Base-by-base conservation (phyloP, 23 red algal species). In the Gracilaria gracilis region DNA sequence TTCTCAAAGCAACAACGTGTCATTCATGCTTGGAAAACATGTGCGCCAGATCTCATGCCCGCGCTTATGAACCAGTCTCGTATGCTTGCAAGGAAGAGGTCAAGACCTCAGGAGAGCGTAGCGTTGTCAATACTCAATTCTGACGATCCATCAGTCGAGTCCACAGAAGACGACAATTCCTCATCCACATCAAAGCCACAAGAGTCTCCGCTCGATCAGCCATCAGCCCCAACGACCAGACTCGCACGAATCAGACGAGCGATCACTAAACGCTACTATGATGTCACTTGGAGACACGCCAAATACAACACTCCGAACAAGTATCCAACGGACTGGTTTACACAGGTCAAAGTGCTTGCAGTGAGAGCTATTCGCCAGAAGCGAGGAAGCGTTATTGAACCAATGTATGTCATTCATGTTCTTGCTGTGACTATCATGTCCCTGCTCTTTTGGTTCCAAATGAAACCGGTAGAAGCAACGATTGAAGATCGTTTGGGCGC, bases 401-500 rank as follows among this genome's bases (percentile, higher is more conserved):
- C 50, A 33, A 62, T 93, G 21, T 84, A 85, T 32, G 53, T 98
- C 44, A 62, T 81, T 16, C 97, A 98, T 75, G 66, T 89, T n/a
- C 29, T 82, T 40, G 75, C 75, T 13, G 67, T 94, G 9, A 90
- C 97, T 21, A 42, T 95, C 44, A 53, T 98, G 0, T 64, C 81
- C 5, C 31, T 48, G 42, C 79, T 95, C 42, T 85, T 94, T 61
- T 98, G 97, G 97, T 85, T 95, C 40, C 64, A 81, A n/a, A 75
- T 93, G 71, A 57, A 86, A 23, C 54, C 92, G 14, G 83, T 64
- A 36, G 94, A 94, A 48, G 20, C 49, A 14, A 91, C 85, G 14
- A 87, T 98, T 31, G 75, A 95, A 39, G 93, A 98, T 29, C 88
- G 93, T 9, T 48, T 98, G 57, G 94, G 94, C 2, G 27, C 75